These are phyloP conservation scores for rapeseed (Brassica napus) DNA, from an alignment of 345 rosid genomes.

Conservation along the genomic window DNA sequence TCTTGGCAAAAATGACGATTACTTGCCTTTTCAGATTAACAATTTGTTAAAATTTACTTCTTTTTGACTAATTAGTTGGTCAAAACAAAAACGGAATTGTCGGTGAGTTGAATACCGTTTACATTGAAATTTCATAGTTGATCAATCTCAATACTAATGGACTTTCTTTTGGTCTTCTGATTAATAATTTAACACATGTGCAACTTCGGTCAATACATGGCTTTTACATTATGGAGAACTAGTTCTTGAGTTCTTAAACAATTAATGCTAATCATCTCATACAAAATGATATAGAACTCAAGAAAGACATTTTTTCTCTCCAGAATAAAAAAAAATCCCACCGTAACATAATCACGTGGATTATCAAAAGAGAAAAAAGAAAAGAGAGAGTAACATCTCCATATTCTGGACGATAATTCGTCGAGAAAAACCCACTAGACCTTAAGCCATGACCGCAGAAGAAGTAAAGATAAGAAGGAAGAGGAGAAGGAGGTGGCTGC, in stretches of 20 bases:
- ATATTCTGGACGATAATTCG: conserved; percentile 28
- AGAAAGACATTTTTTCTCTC: conserved; percentile 3
- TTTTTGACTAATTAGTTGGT: conserved; percentile 14
- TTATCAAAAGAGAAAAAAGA: conserved; percentile 18
- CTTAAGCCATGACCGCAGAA: conserved; percentile 5
- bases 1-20: not conserved
- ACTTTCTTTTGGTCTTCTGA: not conserved
- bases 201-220: conserved; percentile 22
- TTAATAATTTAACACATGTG: conserved; percentile 37
- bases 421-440: conserved; percentile 29
- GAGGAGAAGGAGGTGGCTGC: conserved; percentile 1
- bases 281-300: conserved; percentile 26
- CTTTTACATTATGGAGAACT: conserved; percentile 34
- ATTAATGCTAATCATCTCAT: conserved; percentile 15
- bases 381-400: not conserved
- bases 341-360: conserved; percentile 41
- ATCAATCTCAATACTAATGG: conserved; percentile 21
- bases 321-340: conserved; percentile 37
- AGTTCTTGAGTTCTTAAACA: conserved; percentile 16
- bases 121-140: conserved; percentile 12
- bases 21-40: not conserved
- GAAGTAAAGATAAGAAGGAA: not conserved
- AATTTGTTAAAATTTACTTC: not conserved
- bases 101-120: conserved; percentile 30
- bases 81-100: not conserved